Conservation (phyloP, 176 grass and related monocot genomes). For the Zoysia pacifica region DNA sequence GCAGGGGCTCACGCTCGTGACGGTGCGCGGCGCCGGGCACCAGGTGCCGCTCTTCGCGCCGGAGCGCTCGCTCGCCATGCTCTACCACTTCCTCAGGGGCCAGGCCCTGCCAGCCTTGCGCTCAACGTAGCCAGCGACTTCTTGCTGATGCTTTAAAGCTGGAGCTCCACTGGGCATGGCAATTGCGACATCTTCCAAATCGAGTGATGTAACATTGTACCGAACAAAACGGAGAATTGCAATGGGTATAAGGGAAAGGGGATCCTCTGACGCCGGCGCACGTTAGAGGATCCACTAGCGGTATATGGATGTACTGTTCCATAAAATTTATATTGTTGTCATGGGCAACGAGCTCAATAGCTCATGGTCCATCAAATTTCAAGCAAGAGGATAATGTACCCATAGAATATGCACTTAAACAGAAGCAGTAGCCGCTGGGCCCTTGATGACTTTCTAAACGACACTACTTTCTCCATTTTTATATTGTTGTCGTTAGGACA, state of each 20-base stretch:
- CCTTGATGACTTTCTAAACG: background rate
- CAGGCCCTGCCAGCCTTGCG: conserved; percentile 47
- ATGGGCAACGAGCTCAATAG: no score
- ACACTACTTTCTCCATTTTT: background rate
- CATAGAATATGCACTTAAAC: background rate
- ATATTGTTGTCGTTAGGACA: no score
- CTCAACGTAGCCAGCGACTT: conserved; percentile 6
- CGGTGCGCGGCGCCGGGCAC: conserved; percentile 88
- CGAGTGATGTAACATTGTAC: background rate
- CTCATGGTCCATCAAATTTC: no score
- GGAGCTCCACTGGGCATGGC: background rate
- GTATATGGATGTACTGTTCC: background rate
- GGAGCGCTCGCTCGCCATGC: conserved; percentile 53
- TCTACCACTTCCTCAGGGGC: conserved; percentile 76
- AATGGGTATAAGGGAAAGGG: background rate
- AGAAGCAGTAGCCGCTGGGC: background rate
- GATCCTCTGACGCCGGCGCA: no score
- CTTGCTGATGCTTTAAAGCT: background rate
- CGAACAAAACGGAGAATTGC: background rate
- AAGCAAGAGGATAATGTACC: background rate
- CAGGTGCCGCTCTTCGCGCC: conserved; percentile 92
- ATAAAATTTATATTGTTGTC: background rate
- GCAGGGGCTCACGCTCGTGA: conserved; percentile 71
- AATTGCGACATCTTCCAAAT: background rate
- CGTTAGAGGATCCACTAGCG: no score